phyloP scores from a whole-genome alignment of 2,329 filamentous ascomycete genomes.

The Exophiala mesophila region DNA sequence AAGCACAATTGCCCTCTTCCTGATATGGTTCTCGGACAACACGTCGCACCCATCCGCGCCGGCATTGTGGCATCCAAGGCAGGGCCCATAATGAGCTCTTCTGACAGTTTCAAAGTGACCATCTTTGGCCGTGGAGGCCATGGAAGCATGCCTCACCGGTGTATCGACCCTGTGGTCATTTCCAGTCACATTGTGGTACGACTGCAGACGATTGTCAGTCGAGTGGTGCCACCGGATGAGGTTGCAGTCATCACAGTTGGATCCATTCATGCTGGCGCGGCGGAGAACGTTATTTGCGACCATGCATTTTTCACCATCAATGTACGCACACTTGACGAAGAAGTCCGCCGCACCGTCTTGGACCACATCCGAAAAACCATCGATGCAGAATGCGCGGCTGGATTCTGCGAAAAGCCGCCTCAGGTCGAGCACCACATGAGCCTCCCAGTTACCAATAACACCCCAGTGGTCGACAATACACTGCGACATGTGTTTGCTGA shows the following conservation, averaged over 20 bases:
- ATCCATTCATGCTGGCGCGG: constrained; percentile 52
- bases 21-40: constrained; percentile 53
- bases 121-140: constrained; percentile 55
- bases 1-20: constrained; percentile 43
- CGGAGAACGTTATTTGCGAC: constrained; percentile 57
- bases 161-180: constrained; percentile 55
- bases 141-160: constrained; percentile 51
- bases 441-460: constrained; percentile 53
- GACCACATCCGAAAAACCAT: constrained; percentile 49
- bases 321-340: constrained; percentile 44
- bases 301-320: constrained; percentile 51
- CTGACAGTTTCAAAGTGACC: constrained; percentile 46
- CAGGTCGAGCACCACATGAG: constrained; percentile 42
- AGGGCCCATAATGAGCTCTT: constrained; percentile 40
- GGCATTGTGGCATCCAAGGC: constrained; percentile 35
- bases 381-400: constrained; percentile 50
- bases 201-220: constrained; percentile 51
- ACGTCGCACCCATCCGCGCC: constrained; percentile 49
- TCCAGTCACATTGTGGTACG: constrained; percentile 52
- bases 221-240: constrained; percentile 51
- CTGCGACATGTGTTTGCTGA: constrained; percentile 42
- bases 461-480: constrained; percentile 38
- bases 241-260: constrained; percentile 55
- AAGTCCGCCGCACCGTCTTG: constrained; percentile 45
- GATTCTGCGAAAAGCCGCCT: constrained; percentile 46